phyloP scores from a whole-genome alignment of 331 rosid genomes.

The Malus hybrid region DNA sequence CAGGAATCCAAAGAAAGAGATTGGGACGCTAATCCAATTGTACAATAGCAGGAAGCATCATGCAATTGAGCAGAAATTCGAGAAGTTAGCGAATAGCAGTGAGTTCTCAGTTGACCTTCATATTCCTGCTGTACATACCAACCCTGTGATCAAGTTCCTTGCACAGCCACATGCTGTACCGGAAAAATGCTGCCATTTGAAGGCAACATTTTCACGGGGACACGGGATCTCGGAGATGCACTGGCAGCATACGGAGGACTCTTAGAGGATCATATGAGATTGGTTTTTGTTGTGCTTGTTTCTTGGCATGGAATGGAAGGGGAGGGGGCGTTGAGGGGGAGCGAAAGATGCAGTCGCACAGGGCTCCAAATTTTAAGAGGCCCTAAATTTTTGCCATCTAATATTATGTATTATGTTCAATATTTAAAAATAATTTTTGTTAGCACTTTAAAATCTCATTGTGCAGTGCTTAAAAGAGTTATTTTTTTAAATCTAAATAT shows the following conservation, averaged over 20 bases:
- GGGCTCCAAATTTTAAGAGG: no score
- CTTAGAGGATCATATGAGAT: neutral
- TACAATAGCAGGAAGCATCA: slow-evolving; percentile 41
- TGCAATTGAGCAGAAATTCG: slow-evolving; percentile 53
- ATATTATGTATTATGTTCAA: no score
- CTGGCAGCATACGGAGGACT: neutral
- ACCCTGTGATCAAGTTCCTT: neutral
- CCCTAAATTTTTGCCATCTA: no score
- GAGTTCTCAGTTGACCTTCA: neutral
- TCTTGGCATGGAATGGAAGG: neutral
- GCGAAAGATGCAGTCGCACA: no score
- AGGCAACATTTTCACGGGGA: neutral
- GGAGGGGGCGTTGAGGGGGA: no score
- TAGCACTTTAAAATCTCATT: no score
- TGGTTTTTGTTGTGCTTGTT: neutral
- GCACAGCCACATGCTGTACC: neutral
- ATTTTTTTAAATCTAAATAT: no score
- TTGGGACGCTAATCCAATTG: slow-evolving; percentile 52
- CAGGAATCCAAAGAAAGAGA: slow-evolving; percentile 47
- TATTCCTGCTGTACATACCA: neutral
- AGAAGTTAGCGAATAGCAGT: slow-evolving; percentile 39
- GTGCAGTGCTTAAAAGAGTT: no score
- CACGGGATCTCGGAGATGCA: neutral
- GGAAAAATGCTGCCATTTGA: neutral
- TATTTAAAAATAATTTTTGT: no score